Conservation (phyloP, 2,329 filamentous ascomycete species). For the Fusarium sp. region DNA sequence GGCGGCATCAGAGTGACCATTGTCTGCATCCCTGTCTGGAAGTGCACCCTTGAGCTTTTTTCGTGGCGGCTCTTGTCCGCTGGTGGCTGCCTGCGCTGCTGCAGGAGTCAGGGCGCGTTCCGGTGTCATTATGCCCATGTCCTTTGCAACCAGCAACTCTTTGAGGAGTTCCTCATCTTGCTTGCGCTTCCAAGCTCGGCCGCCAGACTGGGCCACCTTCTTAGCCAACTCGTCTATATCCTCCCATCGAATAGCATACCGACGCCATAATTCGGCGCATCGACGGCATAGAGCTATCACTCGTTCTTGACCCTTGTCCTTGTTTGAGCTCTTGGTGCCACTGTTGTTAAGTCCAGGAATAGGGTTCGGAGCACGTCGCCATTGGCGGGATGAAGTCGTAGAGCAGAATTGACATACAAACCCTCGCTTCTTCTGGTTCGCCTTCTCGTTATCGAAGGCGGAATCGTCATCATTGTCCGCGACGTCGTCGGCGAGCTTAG, state of each 20-base stretch:
- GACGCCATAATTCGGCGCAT: constrained; percentile 92
- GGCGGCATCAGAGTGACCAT: constrained; percentile 56
- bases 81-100: constrained; percentile 33
- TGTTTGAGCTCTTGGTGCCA: constrained; percentile 65
- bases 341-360: constrained; percentile 74
- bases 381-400: constrained; percentile 82
- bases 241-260: constrained; percentile 96
- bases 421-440: constrained; percentile 76
- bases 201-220: constrained; percentile 81
- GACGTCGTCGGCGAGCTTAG: constrained; percentile 88
- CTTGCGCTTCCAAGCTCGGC: constrained; percentile 84
- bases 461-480: constrained; percentile 94
- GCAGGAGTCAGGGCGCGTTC: constrained; percentile 54
- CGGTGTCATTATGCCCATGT: constrained; percentile 58
- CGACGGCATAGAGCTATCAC: constrained; percentile 87
- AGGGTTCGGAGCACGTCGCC: constrained; percentile 86
- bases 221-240: constrained; percentile 90
- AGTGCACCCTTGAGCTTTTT: constrained; percentile 70
- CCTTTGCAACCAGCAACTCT: constrained; percentile 72
- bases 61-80: constrained; percentile 63
- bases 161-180: constrained; percentile 91
- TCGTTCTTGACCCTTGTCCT: constrained; percentile 79
- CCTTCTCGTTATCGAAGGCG: constrained; percentile 91
- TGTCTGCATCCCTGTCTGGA: constrained; percentile 61
- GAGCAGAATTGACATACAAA: constrained; percentile 96